A percentile compares a stretch with the other conserved stretches of the same genome.
Conservation (phyloP, 1,284 basidiomycete species). For the Sporisorium graminicola region DNA sequence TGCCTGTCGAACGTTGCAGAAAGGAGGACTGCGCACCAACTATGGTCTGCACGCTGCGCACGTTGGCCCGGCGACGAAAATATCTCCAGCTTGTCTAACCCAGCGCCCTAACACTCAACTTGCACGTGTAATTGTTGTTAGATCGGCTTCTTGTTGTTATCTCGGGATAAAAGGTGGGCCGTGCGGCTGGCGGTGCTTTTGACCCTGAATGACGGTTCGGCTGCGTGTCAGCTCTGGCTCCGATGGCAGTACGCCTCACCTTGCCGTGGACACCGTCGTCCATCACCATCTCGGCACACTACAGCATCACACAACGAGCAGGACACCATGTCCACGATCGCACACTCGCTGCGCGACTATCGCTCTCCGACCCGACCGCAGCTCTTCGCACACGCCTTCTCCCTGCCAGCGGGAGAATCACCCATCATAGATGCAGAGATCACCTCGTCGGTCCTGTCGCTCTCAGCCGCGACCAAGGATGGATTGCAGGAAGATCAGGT, state of each 20-base stretch:
- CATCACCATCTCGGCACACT: neutral
- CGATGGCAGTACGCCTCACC: neutral
- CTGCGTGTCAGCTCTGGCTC: slow-evolving; percentile 5
- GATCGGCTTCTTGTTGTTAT: neutral
- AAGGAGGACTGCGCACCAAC: too few species aligned
- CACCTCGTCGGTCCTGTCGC: slow-evolving; percentile 64
- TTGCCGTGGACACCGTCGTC: neutral
- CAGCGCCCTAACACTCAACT: too few species aligned
- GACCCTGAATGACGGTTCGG: slow-evolving; percentile 7
- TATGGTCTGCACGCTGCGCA: neutral
- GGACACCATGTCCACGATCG: slow-evolving; percentile 66
- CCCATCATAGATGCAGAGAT: slow-evolving; percentile 63
- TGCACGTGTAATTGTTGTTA: too few species aligned
- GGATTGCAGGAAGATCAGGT: slow-evolving; percentile 64
- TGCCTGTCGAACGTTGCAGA: neutral
- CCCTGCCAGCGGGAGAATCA: slow-evolving; percentile 55
- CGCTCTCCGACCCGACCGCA: slow-evolving; percentile 62
- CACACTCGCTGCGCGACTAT: slow-evolving; percentile 68
- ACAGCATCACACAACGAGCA: neutral
- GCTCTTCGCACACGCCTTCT: slow-evolving; percentile 63
- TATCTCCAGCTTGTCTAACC: too few species aligned
- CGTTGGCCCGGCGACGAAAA: neutral
- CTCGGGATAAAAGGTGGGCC: neutral
- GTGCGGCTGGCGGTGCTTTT: neutral
- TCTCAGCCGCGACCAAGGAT: slow-evolving; percentile 54